Conservation (phyloP, 495 filamentous ascomycete species). For the Hypoxylon crocopeplum region DNA sequence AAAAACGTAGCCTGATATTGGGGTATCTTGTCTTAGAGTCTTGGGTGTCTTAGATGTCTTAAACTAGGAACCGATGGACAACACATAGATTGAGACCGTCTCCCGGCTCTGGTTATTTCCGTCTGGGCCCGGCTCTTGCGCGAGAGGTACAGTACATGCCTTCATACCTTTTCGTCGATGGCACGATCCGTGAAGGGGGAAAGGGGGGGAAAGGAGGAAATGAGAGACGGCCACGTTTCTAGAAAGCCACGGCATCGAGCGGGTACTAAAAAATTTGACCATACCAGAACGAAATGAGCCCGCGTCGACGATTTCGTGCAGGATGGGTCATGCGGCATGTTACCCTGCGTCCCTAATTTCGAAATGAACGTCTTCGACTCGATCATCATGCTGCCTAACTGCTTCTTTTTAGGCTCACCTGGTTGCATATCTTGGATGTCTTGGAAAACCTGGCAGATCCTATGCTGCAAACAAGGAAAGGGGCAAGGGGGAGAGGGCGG, state of each 20-base stretch:
- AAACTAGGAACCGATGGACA: not conserved
- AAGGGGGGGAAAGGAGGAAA: not conserved
- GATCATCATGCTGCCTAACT: too few species aligned
- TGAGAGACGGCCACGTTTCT: slow-evolving; percentile 7
- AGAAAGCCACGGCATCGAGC: slow-evolving; percentile 10
- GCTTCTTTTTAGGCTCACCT: too few species aligned
- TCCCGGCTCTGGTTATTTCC: slow-evolving; percentile 17
- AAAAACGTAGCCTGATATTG: slow-evolving; percentile 14
- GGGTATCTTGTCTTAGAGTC: not conserved
- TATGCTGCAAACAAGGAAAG: not conserved
- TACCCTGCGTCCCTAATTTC: slow-evolving; percentile 14
- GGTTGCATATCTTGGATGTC: slow-evolving; percentile 17
- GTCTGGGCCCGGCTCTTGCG: slow-evolving; percentile 9
- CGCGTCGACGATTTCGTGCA: slow-evolving; percentile 20
- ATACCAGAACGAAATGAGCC: not conserved
- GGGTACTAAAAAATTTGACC: not conserved
- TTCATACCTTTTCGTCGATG: not conserved
- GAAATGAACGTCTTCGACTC: not conserved
- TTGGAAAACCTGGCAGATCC: slow-evolving; percentile 12
- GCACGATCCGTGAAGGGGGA: slow-evolving; percentile 2
- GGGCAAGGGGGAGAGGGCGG: slow-evolving; percentile 12
- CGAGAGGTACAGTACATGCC: not conserved
- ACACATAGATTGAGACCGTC: slow-evolving; percentile 21
- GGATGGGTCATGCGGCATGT: slow-evolving; percentile 17
- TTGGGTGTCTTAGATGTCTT: too few species aligned